A percentile compares a stretch with the other conserved stretches of the same genome.
phyloP scores from a whole-genome alignment of 805 yeast genomes.

The Suhomyces tanzawaensis region DNA sequence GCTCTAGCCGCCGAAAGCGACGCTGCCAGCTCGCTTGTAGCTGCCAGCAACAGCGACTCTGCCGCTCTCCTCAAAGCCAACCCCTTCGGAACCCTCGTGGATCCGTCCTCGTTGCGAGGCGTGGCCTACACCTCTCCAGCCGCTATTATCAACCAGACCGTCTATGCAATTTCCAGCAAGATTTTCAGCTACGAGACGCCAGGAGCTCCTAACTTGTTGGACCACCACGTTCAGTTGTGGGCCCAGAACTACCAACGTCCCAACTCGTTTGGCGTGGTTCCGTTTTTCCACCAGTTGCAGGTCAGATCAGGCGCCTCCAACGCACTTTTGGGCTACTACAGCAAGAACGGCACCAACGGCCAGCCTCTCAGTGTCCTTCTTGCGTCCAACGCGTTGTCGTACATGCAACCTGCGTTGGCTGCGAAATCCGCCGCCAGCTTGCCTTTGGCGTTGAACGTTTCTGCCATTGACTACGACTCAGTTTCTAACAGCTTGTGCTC shows the following conservation, averaged over 20 bases:
- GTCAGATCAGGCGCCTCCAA: constrained; percentile 83
- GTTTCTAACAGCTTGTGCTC: constrained; percentile 51
- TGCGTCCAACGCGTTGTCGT: constrained; percentile 65
- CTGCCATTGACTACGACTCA: constrained; percentile 71
- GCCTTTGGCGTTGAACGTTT: constrained; percentile 69
- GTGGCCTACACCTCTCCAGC: constrained; percentile 53
- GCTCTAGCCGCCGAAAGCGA: constrained; percentile 3
- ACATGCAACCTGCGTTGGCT: constrained; percentile 61
- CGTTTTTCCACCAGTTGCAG: constrained; percentile 60
- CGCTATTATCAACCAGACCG: constrained; percentile 52
- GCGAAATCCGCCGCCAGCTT: constrained; percentile 23
- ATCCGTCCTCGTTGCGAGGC: constrained; percentile 50
- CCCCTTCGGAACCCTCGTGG: constrained; percentile 64
- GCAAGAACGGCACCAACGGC: constrained; percentile 29
- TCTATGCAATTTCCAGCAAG: constrained; percentile 49
- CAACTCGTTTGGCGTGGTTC: constrained; percentile 57
- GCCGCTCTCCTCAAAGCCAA: constrained; percentile 1
- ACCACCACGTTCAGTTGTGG: constrained; percentile 64
- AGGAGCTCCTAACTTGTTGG: constrained; percentile 60
- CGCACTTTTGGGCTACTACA: constrained; percentile 69
- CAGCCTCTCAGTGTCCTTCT: constrained; percentile 50
- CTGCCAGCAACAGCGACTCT: background rate
- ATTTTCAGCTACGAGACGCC: constrained; percentile 70
- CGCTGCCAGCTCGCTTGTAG: background rate
- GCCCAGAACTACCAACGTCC: constrained; percentile 42